phyloP scores from a whole-genome alignment of 1,139 yeast genomes.

The Arxiozyma heterogenica region DNA sequence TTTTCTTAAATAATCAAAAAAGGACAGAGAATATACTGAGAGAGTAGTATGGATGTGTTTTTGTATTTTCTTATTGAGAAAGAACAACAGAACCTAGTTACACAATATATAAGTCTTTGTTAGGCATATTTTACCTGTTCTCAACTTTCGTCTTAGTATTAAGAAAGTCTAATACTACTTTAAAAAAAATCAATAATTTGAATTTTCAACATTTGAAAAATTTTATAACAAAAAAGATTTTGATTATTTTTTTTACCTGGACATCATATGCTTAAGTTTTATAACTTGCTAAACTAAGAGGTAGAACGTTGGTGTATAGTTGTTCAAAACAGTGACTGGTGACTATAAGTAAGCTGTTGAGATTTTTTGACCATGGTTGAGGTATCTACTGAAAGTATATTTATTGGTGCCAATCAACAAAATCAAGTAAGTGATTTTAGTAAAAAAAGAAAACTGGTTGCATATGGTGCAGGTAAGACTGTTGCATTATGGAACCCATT shows the following conservation, averaged over 20 bases:
- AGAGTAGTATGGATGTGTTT: neutral
- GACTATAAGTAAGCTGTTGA: neutral
- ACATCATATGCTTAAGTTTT: neutral
- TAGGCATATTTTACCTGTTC: neutral
- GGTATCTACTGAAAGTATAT: conserved; percentile 42
- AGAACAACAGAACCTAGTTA: neutral
- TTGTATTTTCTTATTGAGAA: too few species aligned
- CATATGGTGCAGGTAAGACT: conserved; percentile 69
- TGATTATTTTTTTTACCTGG: neutral
- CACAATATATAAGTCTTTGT: too few species aligned
- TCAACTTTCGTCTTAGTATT: neutral
- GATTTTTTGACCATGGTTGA: neutral
- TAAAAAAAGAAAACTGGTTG: conserved; percentile 37
- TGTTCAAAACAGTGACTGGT: neutral
- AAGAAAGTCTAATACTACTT: too few species aligned
- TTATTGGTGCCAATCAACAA: conserved; percentile 75
- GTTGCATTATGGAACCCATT: conserved; percentile 70
- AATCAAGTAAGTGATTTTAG: conserved; percentile 57
- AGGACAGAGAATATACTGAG: neutral
- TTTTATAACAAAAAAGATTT: too few species aligned
- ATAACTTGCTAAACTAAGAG: too few species aligned
- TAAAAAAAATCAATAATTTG: neutral
- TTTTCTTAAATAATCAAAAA: too few species aligned
- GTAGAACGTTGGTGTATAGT: neutral
- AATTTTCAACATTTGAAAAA: neutral